Evolutionary conservation across 2,329 filamentous ascomycete genomes (phyloP).

Genomic region (Cytospora chrysosperma): DNA sequence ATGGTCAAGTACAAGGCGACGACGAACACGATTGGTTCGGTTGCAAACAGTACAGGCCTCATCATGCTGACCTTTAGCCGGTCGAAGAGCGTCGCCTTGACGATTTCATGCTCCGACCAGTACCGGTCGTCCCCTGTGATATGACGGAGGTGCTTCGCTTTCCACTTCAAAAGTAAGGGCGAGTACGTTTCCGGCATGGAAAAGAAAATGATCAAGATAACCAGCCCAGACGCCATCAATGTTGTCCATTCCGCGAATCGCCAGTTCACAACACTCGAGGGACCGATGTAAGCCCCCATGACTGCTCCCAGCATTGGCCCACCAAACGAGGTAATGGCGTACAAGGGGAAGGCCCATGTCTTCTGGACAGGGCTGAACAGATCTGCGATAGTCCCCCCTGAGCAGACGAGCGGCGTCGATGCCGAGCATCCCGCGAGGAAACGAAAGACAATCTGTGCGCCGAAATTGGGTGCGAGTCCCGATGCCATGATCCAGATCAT

Average conservation of each 20-base stretch:
- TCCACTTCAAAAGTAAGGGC: conserved; percentile 54
- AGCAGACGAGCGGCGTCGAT: conserved; percentile 43
- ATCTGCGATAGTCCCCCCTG: conserved; percentile 44
- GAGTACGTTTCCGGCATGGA: conserved; percentile 68
- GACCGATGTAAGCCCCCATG: conserved; percentile 63
- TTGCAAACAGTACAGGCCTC: conserved; percentile 41
- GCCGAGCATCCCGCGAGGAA: conserved; percentile 48
- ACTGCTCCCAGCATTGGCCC: conserved; percentile 43
- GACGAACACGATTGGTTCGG: conserved; percentile 28
- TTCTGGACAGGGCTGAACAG: conserved; percentile 37
- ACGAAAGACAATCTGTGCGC: conserved; percentile 44
- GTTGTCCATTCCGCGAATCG: conserved; percentile 66
- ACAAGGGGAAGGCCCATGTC: conserved; percentile 44
- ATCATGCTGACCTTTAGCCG: conserved; percentile 45
- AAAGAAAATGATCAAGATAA: conserved; percentile 55
- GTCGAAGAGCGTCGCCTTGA: conserved; percentile 51
- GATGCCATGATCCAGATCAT: conserved; percentile 46
- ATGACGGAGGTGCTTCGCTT: conserved; percentile 57
- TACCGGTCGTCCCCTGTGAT: conserved; percentile 63
- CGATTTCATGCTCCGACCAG: conserved; percentile 62
- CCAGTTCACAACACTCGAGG: conserved; percentile 53
- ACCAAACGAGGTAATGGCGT: conserved; percentile 41
- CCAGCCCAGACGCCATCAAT: conserved; percentile 59
- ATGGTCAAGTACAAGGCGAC: conserved; percentile 46
- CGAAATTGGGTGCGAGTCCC: conserved; percentile 43